These are phyloP conservation scores for Metschnikowia amazonensis DNA, from an alignment of 805 yeast species.

Conservation along the genomic window DNA sequence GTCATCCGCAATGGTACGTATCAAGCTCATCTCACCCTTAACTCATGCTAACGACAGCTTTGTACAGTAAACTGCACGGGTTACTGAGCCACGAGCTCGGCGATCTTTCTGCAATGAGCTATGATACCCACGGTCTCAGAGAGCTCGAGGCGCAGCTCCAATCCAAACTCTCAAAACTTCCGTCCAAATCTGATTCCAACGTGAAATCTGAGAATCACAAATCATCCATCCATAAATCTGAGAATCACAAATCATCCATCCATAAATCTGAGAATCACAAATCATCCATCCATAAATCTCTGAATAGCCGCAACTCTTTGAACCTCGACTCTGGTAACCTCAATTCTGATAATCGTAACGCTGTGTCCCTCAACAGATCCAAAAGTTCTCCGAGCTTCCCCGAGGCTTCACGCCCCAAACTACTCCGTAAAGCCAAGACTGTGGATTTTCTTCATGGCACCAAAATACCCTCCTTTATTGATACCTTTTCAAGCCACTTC, in stretches of 20 bases:
- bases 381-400: not conserved
- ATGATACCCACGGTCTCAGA: constrained; percentile 23
- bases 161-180: not conserved
- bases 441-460: not conserved
- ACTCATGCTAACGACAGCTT: constrained; percentile 30
- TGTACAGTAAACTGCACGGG: constrained; percentile 51
- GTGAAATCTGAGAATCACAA: too few relatives aligned
- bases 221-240: too few relatives aligned
- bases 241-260: too few relatives aligned
- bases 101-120: constrained; percentile 47
- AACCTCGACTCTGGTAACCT: too few relatives aligned
- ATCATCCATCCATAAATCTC: too few relatives aligned
- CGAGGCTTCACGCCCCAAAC: not conserved
- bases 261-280: not conserved
- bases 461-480: constrained; percentile 5
- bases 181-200: too few relatives aligned
- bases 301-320: too few relatives aligned
- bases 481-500: constrained; percentile 1
- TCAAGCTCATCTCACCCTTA: not conserved
- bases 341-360: not conserved
- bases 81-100: constrained; percentile 55
- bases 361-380: not conserved
- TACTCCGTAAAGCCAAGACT: not conserved
- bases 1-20: constrained; percentile 16
- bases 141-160: not conserved